Base-by-base conservation (phyloP, 345 rosid species). In the Linum lewisii region DNA sequence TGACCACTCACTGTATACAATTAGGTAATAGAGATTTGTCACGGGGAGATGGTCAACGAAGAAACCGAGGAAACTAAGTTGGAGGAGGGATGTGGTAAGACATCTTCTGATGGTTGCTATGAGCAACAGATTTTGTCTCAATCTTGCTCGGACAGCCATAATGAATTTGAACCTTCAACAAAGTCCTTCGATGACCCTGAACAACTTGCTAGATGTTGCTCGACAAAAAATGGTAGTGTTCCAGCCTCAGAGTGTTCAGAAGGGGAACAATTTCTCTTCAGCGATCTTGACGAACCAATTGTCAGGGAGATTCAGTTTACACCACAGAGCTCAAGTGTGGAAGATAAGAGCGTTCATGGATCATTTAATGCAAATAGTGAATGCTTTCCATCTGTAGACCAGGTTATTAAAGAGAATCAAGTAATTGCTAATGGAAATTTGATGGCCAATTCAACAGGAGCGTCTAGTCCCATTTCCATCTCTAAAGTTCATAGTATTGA, bases 261-360 rank as follows among this genome's bases (percentile, higher is more conserved):
- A 63, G 98, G 83, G 37, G 96, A 82, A 54, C 91, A 88, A 29
- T 85, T 92, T 68, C 75, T 66, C 64, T 83, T 88, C 67, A 62
- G 86, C 54, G 91, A 86, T 76, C 73, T 81, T 69, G 86, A 73
- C 56, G 83, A 78, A 58, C 62, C 49, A 45, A 74, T 78, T 63
- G 61, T 60, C 45, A 62, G 51, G 20, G 71, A 71, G 57, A 50
- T 47, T 63, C 64, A 58, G 51, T n/a, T 50, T 20, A 63, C 75
- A 55, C 58, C 49, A 23, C 78, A 67, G 69, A 29, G 21, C 36
- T 20, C 65, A 21, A 71, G 73, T 54, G 69, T 59, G 63, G 70
- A 71, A 23, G 58, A 57, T 10, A 56, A 54, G 29, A 16, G 53
- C 47, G n/a, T n/a, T n/a, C n/a, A n/a, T n/a, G n/a, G n/a, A n/a